Conservation (phyloP, 1,284 basidiomycete species). For the Trichosporon inkin region DNA sequence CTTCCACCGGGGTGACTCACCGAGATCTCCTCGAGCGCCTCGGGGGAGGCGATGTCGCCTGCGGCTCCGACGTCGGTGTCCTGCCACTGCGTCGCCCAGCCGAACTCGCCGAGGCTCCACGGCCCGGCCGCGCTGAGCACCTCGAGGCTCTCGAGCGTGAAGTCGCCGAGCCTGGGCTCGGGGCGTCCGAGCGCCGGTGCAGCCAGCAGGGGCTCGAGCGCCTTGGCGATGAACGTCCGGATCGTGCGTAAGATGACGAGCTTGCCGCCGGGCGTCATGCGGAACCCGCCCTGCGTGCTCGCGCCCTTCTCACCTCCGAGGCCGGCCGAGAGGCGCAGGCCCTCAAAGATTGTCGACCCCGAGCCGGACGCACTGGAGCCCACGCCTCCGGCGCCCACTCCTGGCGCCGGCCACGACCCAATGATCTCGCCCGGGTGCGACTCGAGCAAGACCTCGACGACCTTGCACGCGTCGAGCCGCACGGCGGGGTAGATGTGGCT, state of each 20-base stretch:
- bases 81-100: constrained; percentile 17
- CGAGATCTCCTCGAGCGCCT: constrained; percentile 23
- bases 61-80: not conserved
- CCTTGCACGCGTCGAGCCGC: constrained; percentile 78
- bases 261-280: constrained; percentile 34
- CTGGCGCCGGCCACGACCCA: constrained; percentile 58
- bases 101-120: constrained; percentile 11
- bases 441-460: constrained; percentile 74
- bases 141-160: constrained; percentile 12
- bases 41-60: constrained; percentile 10
- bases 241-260: constrained; percentile 42
- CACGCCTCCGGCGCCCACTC: not conserved
- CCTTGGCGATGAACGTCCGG: constrained; percentile 36
- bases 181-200: not conserved
- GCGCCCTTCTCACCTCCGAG: constrained; percentile 45
- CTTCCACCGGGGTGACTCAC: constrained; percentile 16
- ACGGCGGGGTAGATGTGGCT: constrained; percentile 94
- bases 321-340: constrained; percentile 44
- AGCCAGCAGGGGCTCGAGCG: constrained; percentile 16
- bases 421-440: constrained; percentile 65
- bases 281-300: constrained; percentile 35
- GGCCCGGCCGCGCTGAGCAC: constrained; percentile 16
- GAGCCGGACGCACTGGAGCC: not conserved
- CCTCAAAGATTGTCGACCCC: constrained; percentile 42
- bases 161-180: constrained; percentile 9